Percentiles rank a stretch among this genome's conserved stretches.
These are phyloP conservation scores for Microsporum ferrugineum DNA, from an alignment of 2,329 filamentous ascomycete species.

Conservation along the genomic window DNA sequence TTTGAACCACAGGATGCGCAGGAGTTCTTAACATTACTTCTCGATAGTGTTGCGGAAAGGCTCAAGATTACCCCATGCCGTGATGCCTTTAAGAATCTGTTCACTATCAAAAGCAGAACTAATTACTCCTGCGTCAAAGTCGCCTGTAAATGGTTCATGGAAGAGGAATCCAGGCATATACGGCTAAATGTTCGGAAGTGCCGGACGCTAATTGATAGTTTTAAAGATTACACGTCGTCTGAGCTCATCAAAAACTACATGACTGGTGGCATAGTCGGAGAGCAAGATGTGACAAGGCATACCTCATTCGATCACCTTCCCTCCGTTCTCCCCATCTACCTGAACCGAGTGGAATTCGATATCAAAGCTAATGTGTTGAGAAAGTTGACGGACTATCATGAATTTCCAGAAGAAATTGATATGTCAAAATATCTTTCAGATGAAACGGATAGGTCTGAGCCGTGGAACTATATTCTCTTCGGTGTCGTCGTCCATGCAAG, in stretches of 20 bases:
- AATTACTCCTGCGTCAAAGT: slow-evolving; percentile 99
- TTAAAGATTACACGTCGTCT: slow-evolving; percentile 90
- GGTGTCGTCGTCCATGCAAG: slow-evolving; percentile 94
- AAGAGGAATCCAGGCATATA: slow-evolving; percentile 98
- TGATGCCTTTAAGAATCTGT: slow-evolving; percentile 77
- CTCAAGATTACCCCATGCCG: slow-evolving; percentile 95
- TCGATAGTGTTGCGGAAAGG: slow-evolving; percentile 91
- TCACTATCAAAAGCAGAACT: slow-evolving; percentile 95
- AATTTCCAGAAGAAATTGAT: slow-evolving; percentile 40
- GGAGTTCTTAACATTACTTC: slow-evolving; percentile 87
- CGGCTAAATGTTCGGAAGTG: slow-evolving; percentile 94
- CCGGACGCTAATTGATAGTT: slow-evolving; percentile 84
- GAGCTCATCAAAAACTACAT: slow-evolving; percentile 98
- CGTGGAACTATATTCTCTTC: slow-evolving; percentile 86
- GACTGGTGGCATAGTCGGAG: slow-evolving; percentile 73
- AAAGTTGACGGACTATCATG: slow-evolving; percentile 59
- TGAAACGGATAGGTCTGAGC: slow-evolving; percentile 73
- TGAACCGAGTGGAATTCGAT: slow-evolving; percentile 88
- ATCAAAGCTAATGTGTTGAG: slow-evolving; percentile 93
- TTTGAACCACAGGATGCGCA: slow-evolving; percentile 99
- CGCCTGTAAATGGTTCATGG: slow-evolving; percentile 85
- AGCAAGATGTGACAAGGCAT: slow-evolving; percentile 94
- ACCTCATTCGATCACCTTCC: slow-evolving; percentile 65
- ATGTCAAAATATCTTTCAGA: slow-evolving; percentile 78
- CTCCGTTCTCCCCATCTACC: slow-evolving; percentile 14